Evolutionary conservation across 352 stramenopile species (phyloP).

Genomic region (Pythium grandisporangium): DNA sequence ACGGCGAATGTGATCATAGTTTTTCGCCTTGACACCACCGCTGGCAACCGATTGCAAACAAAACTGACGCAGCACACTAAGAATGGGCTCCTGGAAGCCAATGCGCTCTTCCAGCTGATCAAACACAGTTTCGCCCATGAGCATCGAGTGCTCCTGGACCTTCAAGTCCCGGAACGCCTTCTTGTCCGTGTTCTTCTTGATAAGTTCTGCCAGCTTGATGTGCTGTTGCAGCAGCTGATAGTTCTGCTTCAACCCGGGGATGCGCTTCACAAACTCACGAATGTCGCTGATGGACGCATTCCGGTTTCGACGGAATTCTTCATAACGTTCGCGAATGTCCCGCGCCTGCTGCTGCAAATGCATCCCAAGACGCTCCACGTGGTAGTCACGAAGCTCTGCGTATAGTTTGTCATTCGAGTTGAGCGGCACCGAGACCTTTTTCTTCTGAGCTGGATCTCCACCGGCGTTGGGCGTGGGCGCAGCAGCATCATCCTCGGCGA

Average conservation of each 20-base stretch:
- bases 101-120: slow-evolving; percentile 95
- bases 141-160: slow-evolving; percentile 91
- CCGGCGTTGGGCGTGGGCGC: too few species aligned
- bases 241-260: slow-evolving; percentile 90
- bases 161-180: slow-evolving; percentile 92
- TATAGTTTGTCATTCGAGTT: slow-evolving; percentile 96
- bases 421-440: slow-evolving; percentile 87
- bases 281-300: slow-evolving; percentile 97
- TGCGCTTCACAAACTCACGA: slow-evolving; percentile 98
- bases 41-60: slow-evolving; percentile 91
- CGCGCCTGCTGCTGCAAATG: slow-evolving; percentile 95
- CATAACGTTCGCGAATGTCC: slow-evolving; percentile 91
- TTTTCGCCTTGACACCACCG: slow-evolving; percentile 91
- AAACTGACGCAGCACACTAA: slow-evolving; percentile 88
- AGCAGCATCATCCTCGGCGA: slow-evolving; percentile 55
- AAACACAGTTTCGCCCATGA: slow-evolving; percentile 94
- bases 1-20: slow-evolving; percentile 90
- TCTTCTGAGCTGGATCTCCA: slow-evolving; percentile 23
- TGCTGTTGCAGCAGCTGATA: slow-evolving; percentile 95
- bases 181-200: slow-evolving; percentile 93
- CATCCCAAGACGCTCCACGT: slow-evolving; percentile 94
- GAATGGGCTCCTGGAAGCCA: slow-evolving; percentile 85
- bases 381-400: slow-evolving; percentile 93
- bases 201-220: slow-evolving; percentile 94
- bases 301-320: slow-evolving; percentile 93